Evolutionary conservation across 768 basidiomycete species (phyloP), one percentile per base, ranked within the genome.

Genomic region (Crassisporium funariophilum): DNA sequence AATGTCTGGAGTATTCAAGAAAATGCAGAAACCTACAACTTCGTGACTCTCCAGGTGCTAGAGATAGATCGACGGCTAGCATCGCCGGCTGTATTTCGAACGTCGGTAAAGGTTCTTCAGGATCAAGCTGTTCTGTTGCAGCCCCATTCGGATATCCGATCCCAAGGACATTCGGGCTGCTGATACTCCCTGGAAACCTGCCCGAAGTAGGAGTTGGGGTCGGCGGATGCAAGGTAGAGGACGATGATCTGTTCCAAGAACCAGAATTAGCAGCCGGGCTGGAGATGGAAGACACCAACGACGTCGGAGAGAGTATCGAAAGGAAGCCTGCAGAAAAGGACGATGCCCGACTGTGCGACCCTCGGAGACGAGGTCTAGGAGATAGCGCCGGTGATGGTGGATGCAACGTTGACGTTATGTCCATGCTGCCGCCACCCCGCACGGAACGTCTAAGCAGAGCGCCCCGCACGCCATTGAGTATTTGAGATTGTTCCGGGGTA

Each of bases 51-150:
- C 94, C 93, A n/a, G 92, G 91, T 3, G 69, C 75, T 13, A 99
- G 73, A 4, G 73, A 68, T 22, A 98, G 61, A 65, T 98, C 97
- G 0, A 99, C 91, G 0, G 88, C 93, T 8, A 98, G 72, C 81
- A 98, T 88, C 23, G 87, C 80, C 8, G 90, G 88, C 47, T 87
- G 86, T 0, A 88, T 83, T 51, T 94, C 86, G 19, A 95, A 84
- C 1, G 91, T 93, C 0, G 95, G 94, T 13, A 98, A 63, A 0
- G 84, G 85, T 3, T 65, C 63, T 24, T 86, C 85, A 0, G 80
- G 77, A 47, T 83, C 79, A n/a, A 82, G 60, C 4, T 77, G 75
- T 20, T 78, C 53, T 5, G 44, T 47, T 11, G 22, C 51, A 12
- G 44, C 15, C 4, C 38, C 49, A 37, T 41, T 50, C 9, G 51